Evolutionary conservation across 805 yeast genomes (phyloP).

Genomic region (Alloascoidea hylecoeti): DNA sequence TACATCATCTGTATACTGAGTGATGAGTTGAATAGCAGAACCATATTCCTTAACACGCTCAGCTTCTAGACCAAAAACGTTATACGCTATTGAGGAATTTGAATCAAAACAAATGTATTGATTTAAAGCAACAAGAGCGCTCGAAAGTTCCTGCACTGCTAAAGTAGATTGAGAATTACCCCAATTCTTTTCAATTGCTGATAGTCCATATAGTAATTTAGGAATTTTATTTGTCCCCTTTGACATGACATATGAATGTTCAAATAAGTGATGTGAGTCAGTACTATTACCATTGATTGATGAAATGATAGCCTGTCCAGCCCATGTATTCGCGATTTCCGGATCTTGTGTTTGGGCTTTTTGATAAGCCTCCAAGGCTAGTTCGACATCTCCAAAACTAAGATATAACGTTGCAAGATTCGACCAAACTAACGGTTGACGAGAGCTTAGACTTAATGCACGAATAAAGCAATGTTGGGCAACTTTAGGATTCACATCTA

Average conservation of each 20-base stretch:
- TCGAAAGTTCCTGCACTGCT: conserved; percentile 41
- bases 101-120: conserved; percentile 53
- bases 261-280: conserved; percentile 44
- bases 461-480: conserved; percentile 91
- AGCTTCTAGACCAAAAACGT: conserved; percentile 33
- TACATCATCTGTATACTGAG: conserved; percentile 28
- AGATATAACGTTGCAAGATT: conserved; percentile 71
- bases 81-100: conserved; percentile 36
- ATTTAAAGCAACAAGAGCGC: conserved; percentile 54
- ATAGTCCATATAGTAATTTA: conserved; percentile 60
- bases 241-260: conserved; percentile 69
- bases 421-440: conserved; percentile 61
- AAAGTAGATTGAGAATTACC: background rate
- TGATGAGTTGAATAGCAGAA: conserved; percentile 34
- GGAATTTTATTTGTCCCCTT: conserved; percentile 60
- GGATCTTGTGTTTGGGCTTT: conserved; percentile 79
- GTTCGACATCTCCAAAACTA: conserved; percentile 46
- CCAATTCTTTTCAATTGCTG: conserved; percentile 23
- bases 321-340: conserved; percentile 62
- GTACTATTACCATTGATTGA: conserved; percentile 17
- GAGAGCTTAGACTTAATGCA: conserved; percentile 56
- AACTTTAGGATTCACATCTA: conserved; percentile 48
- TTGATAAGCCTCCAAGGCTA: conserved; percentile 60
- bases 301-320: conserved; percentile 62
- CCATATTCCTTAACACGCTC: conserved; percentile 62